Evolutionary conservation across 2,329 filamentous ascomycete species (phyloP).

Genomic region (Mollisiaceae sp.): DNA sequence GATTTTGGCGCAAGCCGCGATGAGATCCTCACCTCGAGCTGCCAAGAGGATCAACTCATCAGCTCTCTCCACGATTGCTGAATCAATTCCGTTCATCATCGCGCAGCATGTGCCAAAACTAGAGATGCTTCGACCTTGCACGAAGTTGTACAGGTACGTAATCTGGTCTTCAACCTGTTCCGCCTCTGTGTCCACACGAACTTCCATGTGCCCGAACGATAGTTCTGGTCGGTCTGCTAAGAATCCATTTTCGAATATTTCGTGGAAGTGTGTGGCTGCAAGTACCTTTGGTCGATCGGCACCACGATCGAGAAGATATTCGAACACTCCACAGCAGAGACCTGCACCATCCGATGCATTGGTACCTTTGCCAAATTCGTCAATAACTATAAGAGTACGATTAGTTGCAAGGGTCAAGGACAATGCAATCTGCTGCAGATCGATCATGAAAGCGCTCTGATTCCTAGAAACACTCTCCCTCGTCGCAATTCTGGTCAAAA

Average conservation of each 20-base stretch:
- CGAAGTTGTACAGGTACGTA: constrained; percentile 75
- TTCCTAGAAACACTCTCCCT: constrained; percentile 64
- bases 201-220: constrained; percentile 73
- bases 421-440: constrained; percentile 84
- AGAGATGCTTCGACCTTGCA: constrained; percentile 70
- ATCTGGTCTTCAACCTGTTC: constrained; percentile 64
- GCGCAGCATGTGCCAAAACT: constrained; percentile 91
- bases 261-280: constrained; percentile 68
- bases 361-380: constrained; percentile 82
- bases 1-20: constrained; percentile 71
- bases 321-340: constrained; percentile 60
- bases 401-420: constrained; percentile 75
- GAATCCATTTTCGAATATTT: constrained; percentile 71
- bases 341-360: constrained; percentile 62
- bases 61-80: constrained; percentile 74
- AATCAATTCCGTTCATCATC: constrained; percentile 81
- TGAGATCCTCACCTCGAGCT: constrained; percentile 76
- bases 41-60: constrained; percentile 73
- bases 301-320: constrained; percentile 57
- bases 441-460: constrained; percentile 72
- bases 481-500: constrained; percentile 84
- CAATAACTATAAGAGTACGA: constrained; percentile 83
- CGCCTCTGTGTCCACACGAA: constrained; percentile 61
- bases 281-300: constrained; percentile 59
- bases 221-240: constrained; percentile 57